These are phyloP conservation scores for Sanguinoderma infundibulare DNA, from an alignment of 1,284 basidiomycete genomes.

Conservation along the genomic window DNA sequence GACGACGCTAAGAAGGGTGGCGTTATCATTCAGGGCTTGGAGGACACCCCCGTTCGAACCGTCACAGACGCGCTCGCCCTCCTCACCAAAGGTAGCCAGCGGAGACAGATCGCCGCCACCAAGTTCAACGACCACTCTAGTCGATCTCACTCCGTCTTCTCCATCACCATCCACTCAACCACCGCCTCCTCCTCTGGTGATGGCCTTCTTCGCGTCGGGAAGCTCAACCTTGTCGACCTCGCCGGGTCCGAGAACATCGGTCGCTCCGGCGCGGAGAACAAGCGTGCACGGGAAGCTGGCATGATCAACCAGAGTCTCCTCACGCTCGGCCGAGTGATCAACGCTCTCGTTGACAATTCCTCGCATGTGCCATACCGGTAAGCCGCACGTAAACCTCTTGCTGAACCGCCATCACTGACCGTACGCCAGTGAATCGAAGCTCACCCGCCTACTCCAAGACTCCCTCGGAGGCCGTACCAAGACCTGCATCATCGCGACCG, in stretches of 20 bases:
- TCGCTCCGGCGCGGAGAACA: conserved; percentile 94
- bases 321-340: conserved; percentile 96
- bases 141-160: conserved; percentile 98
- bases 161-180: conserved; percentile 93
- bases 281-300: conserved; percentile 94
- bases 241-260: conserved; percentile 99
- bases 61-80: conserved; percentile 86
- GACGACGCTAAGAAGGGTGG: conserved; percentile 90
- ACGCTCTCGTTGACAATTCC: conserved; percentile 92
- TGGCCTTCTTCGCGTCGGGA: conserved; percentile 91
- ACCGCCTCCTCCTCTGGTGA: conserved; percentile 82
- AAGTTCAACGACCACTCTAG: conserved; percentile 98
- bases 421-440: conserved; percentile 77
- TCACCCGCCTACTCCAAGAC: conserved; percentile 97
- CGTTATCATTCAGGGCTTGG: conserved; percentile 93
- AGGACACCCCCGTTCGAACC: conserved; percentile 87
- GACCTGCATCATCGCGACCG: conserved; percentile 97
- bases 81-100: conserved; percentile 87
- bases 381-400: conserved; percentile 21
- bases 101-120: conserved; percentile 94
- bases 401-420: conserved; percentile 8
- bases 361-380: conserved; percentile 94
- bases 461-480: conserved; percentile 98
- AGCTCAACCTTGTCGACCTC: conserved; percentile 96
- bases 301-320: conserved; percentile 99